Conservation (phyloP, 805 yeast species). For the Ogataea henricii region DNA sequence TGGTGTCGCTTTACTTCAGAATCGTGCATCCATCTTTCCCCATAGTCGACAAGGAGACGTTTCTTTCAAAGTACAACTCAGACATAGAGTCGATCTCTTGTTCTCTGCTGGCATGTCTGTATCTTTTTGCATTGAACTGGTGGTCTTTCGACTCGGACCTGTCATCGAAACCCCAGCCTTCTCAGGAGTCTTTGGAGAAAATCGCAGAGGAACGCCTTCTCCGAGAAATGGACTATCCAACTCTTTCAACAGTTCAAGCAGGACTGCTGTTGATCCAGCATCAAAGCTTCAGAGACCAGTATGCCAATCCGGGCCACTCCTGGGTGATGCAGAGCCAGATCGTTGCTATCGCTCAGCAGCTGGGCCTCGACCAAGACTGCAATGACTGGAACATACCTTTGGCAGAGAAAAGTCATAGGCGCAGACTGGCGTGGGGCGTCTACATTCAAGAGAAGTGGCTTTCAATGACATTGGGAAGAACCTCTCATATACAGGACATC, state of each 20-base stretch:
- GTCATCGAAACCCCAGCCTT: slow-evolving; percentile 13
- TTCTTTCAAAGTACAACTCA: slow-evolving; percentile 73
- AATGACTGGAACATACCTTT: slow-evolving; percentile 47
- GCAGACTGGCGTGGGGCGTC: slow-evolving; percentile 51
- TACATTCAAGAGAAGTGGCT: slow-evolving; percentile 52
- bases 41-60: slow-evolving; percentile 75
- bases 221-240: slow-evolving; percentile 14
- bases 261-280: slow-evolving; percentile 34
- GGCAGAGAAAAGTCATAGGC: slow-evolving; percentile 48
- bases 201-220: slow-evolving; percentile 25
- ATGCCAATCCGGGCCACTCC: slow-evolving; percentile 40
- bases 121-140: slow-evolving; percentile 78
- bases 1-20: slow-evolving; percentile 65
- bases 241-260: slow-evolving; percentile 33
- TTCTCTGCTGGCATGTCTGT: slow-evolving; percentile 79
- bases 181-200: slow-evolving; percentile 23
- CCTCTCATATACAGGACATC: slow-evolving; percentile 44
- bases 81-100: slow-evolving; percentile 80
- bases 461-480: slow-evolving; percentile 43
- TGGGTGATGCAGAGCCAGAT: slow-evolving; percentile 27
- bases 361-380: slow-evolving; percentile 50
- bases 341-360: slow-evolving; percentile 44
- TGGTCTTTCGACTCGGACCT: slow-evolving; percentile 46
- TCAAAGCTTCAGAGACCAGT: slow-evolving; percentile 34
- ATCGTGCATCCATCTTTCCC: slow-evolving; percentile 83